Conservation (phyloP, 73 alveolate genomes). For the Symbiodinium pilosum region DNA sequence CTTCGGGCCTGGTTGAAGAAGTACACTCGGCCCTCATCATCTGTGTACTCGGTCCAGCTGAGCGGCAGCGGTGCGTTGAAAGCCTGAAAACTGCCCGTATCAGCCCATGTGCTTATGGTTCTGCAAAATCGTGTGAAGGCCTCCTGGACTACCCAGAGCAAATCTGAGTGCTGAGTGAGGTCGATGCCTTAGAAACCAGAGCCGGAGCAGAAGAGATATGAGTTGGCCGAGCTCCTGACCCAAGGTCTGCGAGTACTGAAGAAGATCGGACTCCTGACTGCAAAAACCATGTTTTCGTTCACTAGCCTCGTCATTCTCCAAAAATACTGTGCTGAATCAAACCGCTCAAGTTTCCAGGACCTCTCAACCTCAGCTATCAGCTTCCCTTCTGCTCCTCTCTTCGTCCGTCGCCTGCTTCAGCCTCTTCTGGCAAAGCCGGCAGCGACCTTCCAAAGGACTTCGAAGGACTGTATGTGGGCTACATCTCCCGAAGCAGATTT, state of each 20-base stretch:
- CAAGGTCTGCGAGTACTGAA: slow-evolving; percentile 68
- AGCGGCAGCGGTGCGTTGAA: slow-evolving; percentile 79
- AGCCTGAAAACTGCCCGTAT: slow-evolving; percentile 2
- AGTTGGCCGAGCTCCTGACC: background rate
- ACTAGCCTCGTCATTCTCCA: too few species aligned
- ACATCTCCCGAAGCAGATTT: background rate
- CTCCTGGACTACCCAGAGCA: slow-evolving; percentile 91
- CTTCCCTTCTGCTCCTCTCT: slow-evolving; percentile 46
- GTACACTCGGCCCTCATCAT: slow-evolving; percentile 90
- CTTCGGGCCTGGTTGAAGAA: slow-evolving; percentile 79
- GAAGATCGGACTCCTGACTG: slow-evolving; percentile 43
- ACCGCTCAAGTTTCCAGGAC: too few species aligned
- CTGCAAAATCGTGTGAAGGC: background rate
- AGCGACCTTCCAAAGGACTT: slow-evolving; percentile 19
- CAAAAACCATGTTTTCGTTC: background rate
- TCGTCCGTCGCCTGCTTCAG: slow-evolving; percentile 91
- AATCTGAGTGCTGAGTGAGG: slow-evolving; percentile 62
- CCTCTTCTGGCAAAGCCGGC: slow-evolving; percentile 83
- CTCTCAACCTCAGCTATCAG: background rate
- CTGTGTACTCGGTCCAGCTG: slow-evolving; percentile 94
- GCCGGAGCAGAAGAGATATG: background rate
- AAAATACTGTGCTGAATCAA: background rate
- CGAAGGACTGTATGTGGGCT: too few species aligned
- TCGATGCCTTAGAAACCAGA: slow-evolving; percentile 25
- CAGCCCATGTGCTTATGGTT: background rate